Base-by-base conservation (phyloP, 1,284 basidiomycete genomes). In the Cerioporus squamosus region DNA sequence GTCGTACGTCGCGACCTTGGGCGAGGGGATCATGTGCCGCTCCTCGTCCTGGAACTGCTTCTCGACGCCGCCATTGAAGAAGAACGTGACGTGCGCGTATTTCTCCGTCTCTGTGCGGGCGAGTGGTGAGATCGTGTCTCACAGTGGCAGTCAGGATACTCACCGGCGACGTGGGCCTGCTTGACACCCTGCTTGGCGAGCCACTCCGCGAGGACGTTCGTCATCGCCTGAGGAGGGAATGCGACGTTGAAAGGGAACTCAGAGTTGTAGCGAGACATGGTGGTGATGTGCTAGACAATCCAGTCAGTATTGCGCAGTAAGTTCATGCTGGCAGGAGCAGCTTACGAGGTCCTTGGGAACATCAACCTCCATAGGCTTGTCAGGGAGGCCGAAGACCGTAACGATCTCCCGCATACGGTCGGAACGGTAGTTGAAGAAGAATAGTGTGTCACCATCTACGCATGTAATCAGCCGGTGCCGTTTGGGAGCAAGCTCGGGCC, bases 401-500 rank as follows among this genome's bases (percentile, higher is more conserved):
- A 78, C 82, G 62, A 96, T 88, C 76, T 97, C 94, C 47, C 94
- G 86, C 90, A 97, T 94, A 60, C 94, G 88, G 75, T 97, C 94
- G 2, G 94, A 95, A 61, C 94, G 90, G 75, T 96, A 96, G 81
- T 97, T 97, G 86, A 95, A 97, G 77, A 92, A 88, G 83, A 95
- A 96, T 9, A 96, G 69, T 0, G 94, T 95, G 72, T 95, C 94
- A 48, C 74, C 75, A 33, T 88, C 86, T 75, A 43, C 22, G 26
- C 24, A 8, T 7, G 42, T 45, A 10, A 51, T 42, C 12, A n/a
- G 23, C 15, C 2, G 12, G 15, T 18, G 17, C 33, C 7, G 31
- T 18, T 12, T 40, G 14, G 22, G 33, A 39, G 50, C 44, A 44
- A 31, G 20, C 44, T 39, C 22, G 57, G 26, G 51, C 40, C 17